Conservation (phyloP, 73 alveolate genomes). For the Urostyla sp. region DNA sequence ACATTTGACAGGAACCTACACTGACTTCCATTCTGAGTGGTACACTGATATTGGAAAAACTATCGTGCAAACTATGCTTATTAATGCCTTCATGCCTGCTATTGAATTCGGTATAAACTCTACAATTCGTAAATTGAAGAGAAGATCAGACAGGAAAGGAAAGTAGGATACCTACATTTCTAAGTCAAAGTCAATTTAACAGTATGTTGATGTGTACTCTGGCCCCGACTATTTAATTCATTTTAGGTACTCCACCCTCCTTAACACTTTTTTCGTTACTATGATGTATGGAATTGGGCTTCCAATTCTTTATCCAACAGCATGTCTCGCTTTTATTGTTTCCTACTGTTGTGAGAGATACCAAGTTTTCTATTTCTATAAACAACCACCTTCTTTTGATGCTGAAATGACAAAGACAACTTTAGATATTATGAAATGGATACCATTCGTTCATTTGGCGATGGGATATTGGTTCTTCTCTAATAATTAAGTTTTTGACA, state of each 20-base stretch:
- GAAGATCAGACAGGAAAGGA: slow-evolving; percentile 47
- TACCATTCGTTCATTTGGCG: slow-evolving; percentile 12
- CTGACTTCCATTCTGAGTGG: slow-evolving; percentile 64
- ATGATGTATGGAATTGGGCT: slow-evolving; percentile 63
- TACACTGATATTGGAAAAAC: slow-evolving; percentile 47
- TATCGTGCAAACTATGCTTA: slow-evolving; percentile 44
- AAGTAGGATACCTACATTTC: slow-evolving; percentile 20
- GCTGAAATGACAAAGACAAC: slow-evolving; percentile 39
- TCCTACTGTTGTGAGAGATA: slow-evolving; percentile 53
- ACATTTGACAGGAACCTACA: slow-evolving; percentile 19
- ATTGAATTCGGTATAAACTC: slow-evolving; percentile 42
- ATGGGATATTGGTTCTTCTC: slow-evolving; percentile 61
- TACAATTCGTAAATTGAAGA: background rate
- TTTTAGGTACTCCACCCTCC: slow-evolving; percentile 27
- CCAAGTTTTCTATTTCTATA: slow-evolving; percentile 47
- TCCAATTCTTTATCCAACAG: slow-evolving; percentile 65
- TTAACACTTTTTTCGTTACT: slow-evolving; percentile 38
- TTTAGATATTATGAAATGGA: slow-evolving; percentile 9
- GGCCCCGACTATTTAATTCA: slow-evolving; percentile 67
- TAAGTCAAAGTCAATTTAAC: slow-evolving; percentile 38
- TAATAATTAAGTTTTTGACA: slow-evolving; percentile 61
- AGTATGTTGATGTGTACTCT: slow-evolving; percentile 58
- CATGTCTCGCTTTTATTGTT: slow-evolving; percentile 38
- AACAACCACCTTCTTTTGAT: slow-evolving; percentile 70
- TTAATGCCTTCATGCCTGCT: slow-evolving; percentile 55